phyloP scores from a whole-genome alignment of 2,329 filamentous ascomycete species.

The Chaetomium strumarium region DNA sequence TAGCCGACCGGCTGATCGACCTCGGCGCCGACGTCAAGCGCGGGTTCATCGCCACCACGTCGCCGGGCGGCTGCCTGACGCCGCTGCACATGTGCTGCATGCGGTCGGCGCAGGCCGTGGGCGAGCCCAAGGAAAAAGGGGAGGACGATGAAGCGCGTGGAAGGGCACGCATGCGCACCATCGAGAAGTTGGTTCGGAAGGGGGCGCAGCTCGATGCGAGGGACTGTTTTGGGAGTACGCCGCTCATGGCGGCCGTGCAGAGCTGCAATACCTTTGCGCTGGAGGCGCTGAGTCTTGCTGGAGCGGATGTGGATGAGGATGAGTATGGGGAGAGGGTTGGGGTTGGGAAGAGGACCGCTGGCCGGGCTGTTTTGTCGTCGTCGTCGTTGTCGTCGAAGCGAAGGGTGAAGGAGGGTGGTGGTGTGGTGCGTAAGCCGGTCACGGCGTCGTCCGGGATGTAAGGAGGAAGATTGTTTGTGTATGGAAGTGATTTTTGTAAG shows the following conservation, averaged over 20 bases:
- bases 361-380: neutral
- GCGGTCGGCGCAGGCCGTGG: slow-evolving; percentile 21
- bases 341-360: neutral
- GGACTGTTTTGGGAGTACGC: slow-evolving; percentile 25
- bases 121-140: neutral
- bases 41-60: slow-evolving; percentile 19
- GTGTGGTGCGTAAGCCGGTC: no score
- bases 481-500: no score
- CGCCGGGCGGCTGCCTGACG: slow-evolving; percentile 20
- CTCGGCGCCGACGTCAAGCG: slow-evolving; percentile 22
- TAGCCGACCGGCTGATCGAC: slow-evolving; percentile 21
- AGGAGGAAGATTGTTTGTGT: no score
- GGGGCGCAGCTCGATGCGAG: slow-evolving; percentile 19
- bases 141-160: slow-evolving; percentile 14
- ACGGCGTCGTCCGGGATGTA: no score
- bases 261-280: slow-evolving; percentile 20
- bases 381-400: no score
- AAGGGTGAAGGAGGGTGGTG: no score
- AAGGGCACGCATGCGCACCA: slow-evolving; percentile 18
- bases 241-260: slow-evolving; percentile 23
- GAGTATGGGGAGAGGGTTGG: no score
- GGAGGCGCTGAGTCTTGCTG: slow-evolving; percentile 19
- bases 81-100: slow-evolving; percentile 26
- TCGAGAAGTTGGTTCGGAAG: slow-evolving; percentile 17
- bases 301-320: slow-evolving; percentile 14